Conservation (phyloP, 768 basidiomycete species). For the Xerocomellus intermedius region DNA sequence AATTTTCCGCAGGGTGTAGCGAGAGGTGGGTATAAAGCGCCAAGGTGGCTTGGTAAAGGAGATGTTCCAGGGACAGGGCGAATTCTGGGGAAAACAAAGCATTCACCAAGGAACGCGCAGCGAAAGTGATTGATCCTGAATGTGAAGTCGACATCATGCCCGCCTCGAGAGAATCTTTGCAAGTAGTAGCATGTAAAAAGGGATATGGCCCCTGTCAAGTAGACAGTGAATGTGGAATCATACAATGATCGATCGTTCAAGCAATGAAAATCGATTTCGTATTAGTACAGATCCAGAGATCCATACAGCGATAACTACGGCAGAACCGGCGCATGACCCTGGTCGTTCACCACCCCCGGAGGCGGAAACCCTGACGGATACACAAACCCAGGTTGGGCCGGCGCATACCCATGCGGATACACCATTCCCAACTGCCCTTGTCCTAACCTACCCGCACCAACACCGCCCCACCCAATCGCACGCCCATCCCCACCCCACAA, state of each 20-base stretch:
- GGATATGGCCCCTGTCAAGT: too few species aligned
- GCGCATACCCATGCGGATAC: conserved; percentile 26
- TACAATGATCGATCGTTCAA: conserved; percentile 14
- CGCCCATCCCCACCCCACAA: conserved; percentile 4
- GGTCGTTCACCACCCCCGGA: neutral
- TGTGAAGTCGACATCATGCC: too few species aligned
- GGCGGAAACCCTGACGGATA: conserved; percentile 19
- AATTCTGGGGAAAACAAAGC: too few species aligned
- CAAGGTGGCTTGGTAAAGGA: too few species aligned
- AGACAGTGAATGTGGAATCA: too few species aligned
- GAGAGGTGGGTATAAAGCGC: too few species aligned
- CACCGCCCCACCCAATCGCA: neutral
- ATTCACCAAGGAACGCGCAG: too few species aligned
- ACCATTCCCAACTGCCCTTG: neutral
- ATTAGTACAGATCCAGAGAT: neutral
- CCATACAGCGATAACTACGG: neutral
- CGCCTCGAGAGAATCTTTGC: too few species aligned
- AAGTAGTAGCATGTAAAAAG: too few species aligned
- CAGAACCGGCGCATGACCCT: neutral
- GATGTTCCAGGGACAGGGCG: too few species aligned
- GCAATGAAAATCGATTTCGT: neutral
- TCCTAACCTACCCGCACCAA: neutral
- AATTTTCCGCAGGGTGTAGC: too few species aligned
- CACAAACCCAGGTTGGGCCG: conserved; percentile 15
- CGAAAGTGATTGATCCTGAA: too few species aligned